These are phyloP conservation scores for Vitis vinifera DNA, from an alignment of 164 flowering plant species.

Conservation along the genomic window DNA sequence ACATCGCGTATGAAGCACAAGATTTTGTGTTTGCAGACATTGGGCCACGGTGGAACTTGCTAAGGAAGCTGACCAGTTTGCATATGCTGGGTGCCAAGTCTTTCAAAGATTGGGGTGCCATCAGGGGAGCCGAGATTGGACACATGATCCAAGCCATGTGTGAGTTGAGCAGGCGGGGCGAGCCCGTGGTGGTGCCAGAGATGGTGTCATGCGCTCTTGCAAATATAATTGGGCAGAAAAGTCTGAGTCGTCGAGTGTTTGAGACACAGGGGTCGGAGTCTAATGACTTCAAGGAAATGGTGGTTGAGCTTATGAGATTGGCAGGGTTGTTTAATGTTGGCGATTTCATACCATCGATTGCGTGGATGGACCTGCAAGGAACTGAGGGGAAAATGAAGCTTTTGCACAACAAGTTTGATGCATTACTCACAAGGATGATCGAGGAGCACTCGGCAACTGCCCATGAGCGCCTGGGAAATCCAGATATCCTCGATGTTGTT, in stretches of 20 bases:
- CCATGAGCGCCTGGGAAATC: conserved; percentile 24
- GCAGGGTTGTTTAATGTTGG: conserved; percentile 49
- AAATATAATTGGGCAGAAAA: conserved; percentile 43
- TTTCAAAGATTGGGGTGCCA: conserved; percentile 28
- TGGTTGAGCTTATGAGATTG: conserved; percentile 44
- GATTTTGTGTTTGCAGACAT: conserved; percentile 42
- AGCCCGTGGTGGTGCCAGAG: conserved; percentile 35
- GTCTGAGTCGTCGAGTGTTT: conserved; percentile 43
- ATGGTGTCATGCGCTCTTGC: conserved; percentile 40
- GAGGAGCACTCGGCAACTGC: conserved; percentile 28
- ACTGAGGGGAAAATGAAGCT: conserved; percentile 38
- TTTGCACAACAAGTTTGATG: conserved; percentile 37
- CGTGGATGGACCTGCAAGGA: conserved; percentile 53
- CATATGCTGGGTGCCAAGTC: conserved; percentile 48
- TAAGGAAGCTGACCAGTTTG: conserved; percentile 32
- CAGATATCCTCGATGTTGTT: conserved; percentile 33
- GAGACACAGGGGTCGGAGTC: conserved; percentile 33
- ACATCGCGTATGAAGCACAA: conserved; percentile 27
- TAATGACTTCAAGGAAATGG: conserved; percentile 53
- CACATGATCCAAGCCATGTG: conserved; percentile 37
- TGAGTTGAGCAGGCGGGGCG: conserved; percentile 14
- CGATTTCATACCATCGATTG: conserved; percentile 46
- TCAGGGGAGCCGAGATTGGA: conserved; percentile 29
- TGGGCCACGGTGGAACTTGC: conserved; percentile 38
- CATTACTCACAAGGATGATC: conserved; percentile 27